Percentiles rank a stretch among this genome's conserved stretches.
These are phyloP conservation scores for Aspergillus carbonarius DNA, from an alignment of 2,329 filamentous ascomycete species.

Conservation along the genomic window DNA sequence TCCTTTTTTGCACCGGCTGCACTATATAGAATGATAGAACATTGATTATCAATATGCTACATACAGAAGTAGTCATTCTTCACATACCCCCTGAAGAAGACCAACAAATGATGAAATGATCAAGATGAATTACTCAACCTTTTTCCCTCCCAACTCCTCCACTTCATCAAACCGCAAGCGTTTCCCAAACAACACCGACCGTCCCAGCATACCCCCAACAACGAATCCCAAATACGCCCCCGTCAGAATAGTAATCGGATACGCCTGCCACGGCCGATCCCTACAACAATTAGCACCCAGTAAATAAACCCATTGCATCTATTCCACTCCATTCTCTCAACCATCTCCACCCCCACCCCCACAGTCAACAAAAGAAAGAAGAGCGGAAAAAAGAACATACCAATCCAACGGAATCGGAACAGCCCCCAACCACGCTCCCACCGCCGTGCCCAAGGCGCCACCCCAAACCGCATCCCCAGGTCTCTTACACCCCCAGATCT, in stretches of 20 bases:
- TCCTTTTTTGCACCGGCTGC: too few species aligned
- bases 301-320: background rate
- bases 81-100: background rate
- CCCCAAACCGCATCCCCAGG: constrained; percentile 86
- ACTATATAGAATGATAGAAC: too few species aligned
- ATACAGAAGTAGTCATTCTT: too few species aligned
- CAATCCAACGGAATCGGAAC: constrained; percentile 95
- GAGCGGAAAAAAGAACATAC: constrained; percentile 43
- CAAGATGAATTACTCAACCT: constrained; percentile 3
- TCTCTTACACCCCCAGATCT: constrained; percentile 65
- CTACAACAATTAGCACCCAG: constrained; percentile 29
- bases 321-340: background rate
- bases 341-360: too few species aligned
- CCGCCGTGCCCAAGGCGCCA: constrained; percentile 69
- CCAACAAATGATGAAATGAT: background rate
- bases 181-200: constrained; percentile 32
- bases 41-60: too few species aligned
- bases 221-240: constrained; percentile 79
- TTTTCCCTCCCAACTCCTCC: constrained; percentile 13
- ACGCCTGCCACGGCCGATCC: constrained; percentile 98
- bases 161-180: constrained; percentile 32
- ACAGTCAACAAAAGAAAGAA: background rate
- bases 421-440: constrained; percentile 90
- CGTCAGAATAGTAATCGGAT: constrained; percentile 86
- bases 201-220: background rate